Conservation (phyloP, 108 stramenopile species). For the Skeletonema marinoi region DNA sequence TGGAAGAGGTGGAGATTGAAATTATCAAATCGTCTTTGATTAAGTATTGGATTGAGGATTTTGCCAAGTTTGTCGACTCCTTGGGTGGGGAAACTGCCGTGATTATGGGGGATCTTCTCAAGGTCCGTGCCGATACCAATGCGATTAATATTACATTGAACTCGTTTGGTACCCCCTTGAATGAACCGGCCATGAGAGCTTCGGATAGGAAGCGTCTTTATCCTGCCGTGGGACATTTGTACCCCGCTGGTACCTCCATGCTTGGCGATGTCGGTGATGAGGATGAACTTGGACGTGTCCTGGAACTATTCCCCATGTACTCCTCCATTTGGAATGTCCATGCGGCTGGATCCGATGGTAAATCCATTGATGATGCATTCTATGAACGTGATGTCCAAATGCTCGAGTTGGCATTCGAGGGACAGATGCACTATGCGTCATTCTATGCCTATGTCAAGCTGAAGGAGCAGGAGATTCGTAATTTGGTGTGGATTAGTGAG, state of each 20-base stretch:
- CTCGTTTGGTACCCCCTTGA: slow-evolving; percentile 95
- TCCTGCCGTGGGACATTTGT: slow-evolving; percentile 96
- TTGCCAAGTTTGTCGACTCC: slow-evolving; percentile 76
- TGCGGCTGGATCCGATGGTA: slow-evolving; percentile 76
- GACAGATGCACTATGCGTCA: slow-evolving; percentile 96
- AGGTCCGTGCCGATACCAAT: slow-evolving; percentile 96
- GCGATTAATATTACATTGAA: slow-evolving; percentile 99
- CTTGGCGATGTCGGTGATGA: slow-evolving; percentile 91
- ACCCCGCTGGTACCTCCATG: slow-evolving; percentile 95
- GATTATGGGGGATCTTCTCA: slow-evolving; percentile 96
- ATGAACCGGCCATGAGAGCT: slow-evolving; percentile 94
- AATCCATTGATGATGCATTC: slow-evolving; percentile 98
- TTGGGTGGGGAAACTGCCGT: slow-evolving; percentile 94
- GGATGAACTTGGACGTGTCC: slow-evolving; percentile 86
- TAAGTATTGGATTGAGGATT: slow-evolving; percentile 99
- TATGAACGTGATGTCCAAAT: slow-evolving; percentile 96
- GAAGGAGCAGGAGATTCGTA: slow-evolving; percentile 99
- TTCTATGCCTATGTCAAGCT: slow-evolving; percentile 99
- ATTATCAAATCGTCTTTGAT: slow-evolving; percentile 98
- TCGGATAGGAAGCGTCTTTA: slow-evolving; percentile 95
- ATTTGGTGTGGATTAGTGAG: slow-evolving; percentile 99
- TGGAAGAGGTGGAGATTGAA: slow-evolving; percentile 98
- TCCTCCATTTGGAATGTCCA: slow-evolving; percentile 93
- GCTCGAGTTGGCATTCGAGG: slow-evolving; percentile 97
- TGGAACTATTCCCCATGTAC: slow-evolving; percentile 92